Percentiles rank a stretch among this genome's conserved stretches.
phyloP scores from a whole-genome alignment of 2,329 filamentous ascomycete genomes.

The Orbilia quercus region DNA sequence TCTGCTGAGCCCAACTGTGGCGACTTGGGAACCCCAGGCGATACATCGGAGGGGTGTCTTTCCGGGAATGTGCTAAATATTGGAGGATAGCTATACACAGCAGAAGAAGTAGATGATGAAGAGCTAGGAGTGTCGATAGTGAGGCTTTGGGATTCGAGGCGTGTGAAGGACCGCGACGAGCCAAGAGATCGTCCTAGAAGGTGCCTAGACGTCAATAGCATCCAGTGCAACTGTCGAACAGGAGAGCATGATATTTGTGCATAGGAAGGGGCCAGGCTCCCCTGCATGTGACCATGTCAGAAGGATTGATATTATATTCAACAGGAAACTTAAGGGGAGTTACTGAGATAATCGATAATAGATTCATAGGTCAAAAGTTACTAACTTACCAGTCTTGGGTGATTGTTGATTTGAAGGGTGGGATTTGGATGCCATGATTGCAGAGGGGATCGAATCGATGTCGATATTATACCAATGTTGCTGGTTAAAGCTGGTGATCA shows the following conservation, averaged over 20 bases:
- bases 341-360: too few relatives aligned
- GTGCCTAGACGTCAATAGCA: conserved; percentile 7
- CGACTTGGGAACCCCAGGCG: conserved; percentile 44
- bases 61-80: conserved; percentile 51
- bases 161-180: conserved; percentile 66
- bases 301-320: conserved; percentile 1
- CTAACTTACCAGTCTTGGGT: conserved; percentile 31
- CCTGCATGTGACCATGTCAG: conserved; percentile 65
- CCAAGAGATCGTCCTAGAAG: conserved; percentile 60
- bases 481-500: too few relatives aligned
- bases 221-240: background rate
- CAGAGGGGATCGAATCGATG: background rate
- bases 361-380: too few relatives aligned
- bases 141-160: conserved; percentile 63
- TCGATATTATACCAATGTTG: too few relatives aligned
- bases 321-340: too few relatives aligned
- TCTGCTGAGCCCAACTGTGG: background rate
- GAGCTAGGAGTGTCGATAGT: conserved; percentile 11
- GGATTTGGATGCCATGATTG: conserved; percentile 26
- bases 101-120: conserved; percentile 57
- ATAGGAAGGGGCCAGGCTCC: conserved; percentile 62
- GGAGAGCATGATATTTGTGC: background rate
- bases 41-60: conserved; percentile 27
- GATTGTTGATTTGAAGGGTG: conserved; percentile 6
- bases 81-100: conserved; percentile 27